Conservation (phyloP, 2,329 filamentous ascomycete genomes). For the Sporothrix euskadiensis region DNA sequence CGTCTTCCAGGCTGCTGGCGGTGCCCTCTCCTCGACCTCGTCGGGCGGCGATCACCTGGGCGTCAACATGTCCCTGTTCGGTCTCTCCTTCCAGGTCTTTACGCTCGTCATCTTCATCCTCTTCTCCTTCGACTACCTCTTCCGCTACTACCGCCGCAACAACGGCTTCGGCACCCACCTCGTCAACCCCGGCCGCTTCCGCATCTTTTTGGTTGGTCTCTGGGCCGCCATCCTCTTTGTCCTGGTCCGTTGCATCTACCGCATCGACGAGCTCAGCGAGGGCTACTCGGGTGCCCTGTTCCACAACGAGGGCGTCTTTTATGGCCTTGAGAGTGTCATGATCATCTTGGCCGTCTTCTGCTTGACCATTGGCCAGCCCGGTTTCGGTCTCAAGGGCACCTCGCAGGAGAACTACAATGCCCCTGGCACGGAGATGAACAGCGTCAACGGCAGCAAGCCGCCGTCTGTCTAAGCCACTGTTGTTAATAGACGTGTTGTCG, state of each 20-base stretch:
- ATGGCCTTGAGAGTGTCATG: constrained; percentile 53
- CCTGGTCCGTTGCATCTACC: constrained; percentile 57
- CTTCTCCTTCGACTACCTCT: constrained; percentile 52
- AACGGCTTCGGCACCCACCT: background rate
- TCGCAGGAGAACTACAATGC: background rate
- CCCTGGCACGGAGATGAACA: constrained; percentile 17
- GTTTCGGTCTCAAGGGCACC: constrained; percentile 30
- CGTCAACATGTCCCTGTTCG: constrained; percentile 53
- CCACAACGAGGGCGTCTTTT: constrained; percentile 52
- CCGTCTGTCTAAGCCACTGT: background rate
- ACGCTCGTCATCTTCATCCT: constrained; percentile 55
- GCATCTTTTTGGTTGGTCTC: constrained; percentile 54
- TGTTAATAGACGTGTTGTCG: background rate
- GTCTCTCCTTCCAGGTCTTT: constrained; percentile 60
- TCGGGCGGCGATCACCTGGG: constrained; percentile 50
- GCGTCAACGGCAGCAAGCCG: constrained; percentile 13
- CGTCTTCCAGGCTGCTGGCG: constrained; percentile 56
- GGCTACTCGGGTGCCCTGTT: constrained; percentile 61
- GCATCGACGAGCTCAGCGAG: constrained; percentile 64
- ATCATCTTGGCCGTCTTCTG: constrained; percentile 31
- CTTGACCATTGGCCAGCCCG: constrained; percentile 31
- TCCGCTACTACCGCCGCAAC: constrained; percentile 41
- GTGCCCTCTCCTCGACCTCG: constrained; percentile 51
- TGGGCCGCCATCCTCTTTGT: constrained; percentile 58
- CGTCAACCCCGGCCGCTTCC: constrained; percentile 18